phyloP scores from a whole-genome alignment of 305 asterid genomes.

The Fraxinus sp. region DNA sequence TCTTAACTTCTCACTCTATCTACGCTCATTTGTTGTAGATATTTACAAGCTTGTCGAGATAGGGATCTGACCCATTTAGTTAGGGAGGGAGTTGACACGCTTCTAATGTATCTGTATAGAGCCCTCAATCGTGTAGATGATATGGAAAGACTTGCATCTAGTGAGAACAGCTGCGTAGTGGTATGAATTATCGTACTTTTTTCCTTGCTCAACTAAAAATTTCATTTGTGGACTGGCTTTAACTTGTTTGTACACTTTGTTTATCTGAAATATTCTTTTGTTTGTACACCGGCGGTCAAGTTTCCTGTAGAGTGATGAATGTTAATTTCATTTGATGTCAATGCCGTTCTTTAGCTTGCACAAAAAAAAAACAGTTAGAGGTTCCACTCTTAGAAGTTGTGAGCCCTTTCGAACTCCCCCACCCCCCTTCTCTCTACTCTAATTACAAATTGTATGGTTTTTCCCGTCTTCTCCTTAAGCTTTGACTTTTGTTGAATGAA shows the following conservation, averaged over 20 bases:
- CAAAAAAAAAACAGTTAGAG: not conserved
- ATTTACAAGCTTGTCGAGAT: conserved; percentile 69
- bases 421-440: not conserved
- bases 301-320: conserved; percentile 11
- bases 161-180: conserved; percentile 87
- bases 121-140: conserved; percentile 68
- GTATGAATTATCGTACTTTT: conserved; percentile 44
- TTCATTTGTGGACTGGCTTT: conserved; percentile 1
- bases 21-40: conserved; percentile 43
- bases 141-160: conserved; percentile 93
- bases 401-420: not conserved
- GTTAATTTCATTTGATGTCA: conserved; percentile 12
- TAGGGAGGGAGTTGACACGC: conserved; percentile 96
- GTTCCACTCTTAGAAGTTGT: not conserved
- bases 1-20: conserved; percentile 19
- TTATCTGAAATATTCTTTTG: not conserved
- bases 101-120: conserved; percentile 84
- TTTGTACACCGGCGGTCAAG: not conserved
- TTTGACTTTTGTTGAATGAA: not conserved
- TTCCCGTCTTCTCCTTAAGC: not conserved
- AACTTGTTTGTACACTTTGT: not conserved
- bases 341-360: conserved; percentile 11
- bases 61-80: conserved; percentile 62
- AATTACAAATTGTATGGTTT: not conserved
- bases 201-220: conserved; percentile 8